phyloP scores from a whole-genome alignment of 164 flowering plant genomes.

The Akebia trifoliata region DNA sequence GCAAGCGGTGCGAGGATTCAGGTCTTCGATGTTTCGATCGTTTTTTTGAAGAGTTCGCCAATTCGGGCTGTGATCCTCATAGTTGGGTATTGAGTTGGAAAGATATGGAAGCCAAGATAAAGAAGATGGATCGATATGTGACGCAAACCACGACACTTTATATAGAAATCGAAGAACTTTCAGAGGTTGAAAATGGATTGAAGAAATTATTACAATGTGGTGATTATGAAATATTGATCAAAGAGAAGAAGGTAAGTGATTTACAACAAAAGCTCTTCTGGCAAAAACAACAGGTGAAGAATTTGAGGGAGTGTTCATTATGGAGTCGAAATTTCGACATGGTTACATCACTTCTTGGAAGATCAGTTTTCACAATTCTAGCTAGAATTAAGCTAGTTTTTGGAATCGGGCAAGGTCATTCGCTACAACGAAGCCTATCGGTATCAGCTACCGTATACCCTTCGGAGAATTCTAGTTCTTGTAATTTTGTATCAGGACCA shows the following conservation, averaged over 20 bases:
- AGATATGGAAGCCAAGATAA: constrained; percentile 53
- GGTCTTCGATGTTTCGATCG: constrained; percentile 39
- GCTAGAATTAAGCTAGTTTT: constrained; percentile 68
- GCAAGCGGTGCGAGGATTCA: constrained; percentile 37
- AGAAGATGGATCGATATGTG: constrained; percentile 57
- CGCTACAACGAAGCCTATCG: constrained; percentile 58
- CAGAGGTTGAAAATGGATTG: constrained; percentile 36
- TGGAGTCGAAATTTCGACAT: constrained; percentile 70
- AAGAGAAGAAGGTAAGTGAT: constrained; percentile 44
- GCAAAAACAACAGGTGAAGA: constrained; percentile 67
- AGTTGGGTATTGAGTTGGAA: constrained; percentile 48
- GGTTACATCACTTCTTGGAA: constrained; percentile 38
- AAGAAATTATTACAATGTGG: constrained; percentile 29
- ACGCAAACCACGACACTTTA: constrained; percentile 40
- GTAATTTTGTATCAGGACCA: too few relatives aligned
- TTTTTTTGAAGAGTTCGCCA: constrained; percentile 46
- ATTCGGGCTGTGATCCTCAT: constrained; percentile 45
- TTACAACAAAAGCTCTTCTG: constrained; percentile 61
- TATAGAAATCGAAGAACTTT: constrained; percentile 61
- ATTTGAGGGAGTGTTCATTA: constrained; percentile 53
- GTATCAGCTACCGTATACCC: constrained; percentile 75
- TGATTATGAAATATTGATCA: constrained; percentile 18
- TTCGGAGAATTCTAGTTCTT: too few relatives aligned
- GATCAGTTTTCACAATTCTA: constrained; percentile 53
- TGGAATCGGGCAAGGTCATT: constrained; percentile 38